Conservation (phyloP, 805 yeast species). For the Middelhovenomyces tepae region DNA sequence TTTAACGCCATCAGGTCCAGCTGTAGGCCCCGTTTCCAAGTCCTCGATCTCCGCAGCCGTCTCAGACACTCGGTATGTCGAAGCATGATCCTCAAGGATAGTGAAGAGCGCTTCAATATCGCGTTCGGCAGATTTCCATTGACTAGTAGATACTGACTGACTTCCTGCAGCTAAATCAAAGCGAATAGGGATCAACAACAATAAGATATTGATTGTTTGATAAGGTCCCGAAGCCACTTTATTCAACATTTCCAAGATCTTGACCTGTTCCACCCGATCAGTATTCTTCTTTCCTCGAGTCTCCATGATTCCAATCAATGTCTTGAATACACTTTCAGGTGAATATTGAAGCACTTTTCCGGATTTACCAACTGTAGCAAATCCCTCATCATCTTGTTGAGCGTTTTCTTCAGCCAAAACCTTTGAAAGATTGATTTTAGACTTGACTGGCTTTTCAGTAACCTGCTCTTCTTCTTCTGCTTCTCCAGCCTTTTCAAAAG, state of each 20-base stretch:
- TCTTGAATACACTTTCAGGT: slow-evolving; percentile 53
- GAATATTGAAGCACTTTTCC: slow-evolving; percentile 29
- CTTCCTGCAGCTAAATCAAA: slow-evolving; percentile 69
- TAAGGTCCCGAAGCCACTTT: slow-evolving; percentile 47
- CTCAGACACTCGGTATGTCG: slow-evolving; percentile 64
- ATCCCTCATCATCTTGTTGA: slow-evolving; percentile 31
- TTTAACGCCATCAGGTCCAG: slow-evolving; percentile 57
- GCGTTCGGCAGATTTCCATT: slow-evolving; percentile 64
- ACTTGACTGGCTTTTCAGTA: slow-evolving; percentile 22
- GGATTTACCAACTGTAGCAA: slow-evolving; percentile 31
- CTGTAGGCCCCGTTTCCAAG: slow-evolving; percentile 50
- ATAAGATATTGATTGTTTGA: slow-evolving; percentile 68
- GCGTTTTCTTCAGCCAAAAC: slow-evolving; percentile 28
- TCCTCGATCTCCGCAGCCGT: slow-evolving; percentile 74
- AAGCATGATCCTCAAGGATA: slow-evolving; percentile 54
- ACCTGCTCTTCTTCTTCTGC: slow-evolving; percentile 12
- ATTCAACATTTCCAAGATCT: slow-evolving; percentile 53
- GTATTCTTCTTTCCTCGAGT: slow-evolving; percentile 93
- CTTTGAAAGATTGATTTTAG: slow-evolving; percentile 25
- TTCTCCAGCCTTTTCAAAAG: slow-evolving; percentile 44
- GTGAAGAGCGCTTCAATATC: slow-evolving; percentile 57
- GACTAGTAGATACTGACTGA: slow-evolving; percentile 64
- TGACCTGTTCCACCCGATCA: slow-evolving; percentile 72
- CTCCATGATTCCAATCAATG: slow-evolving; percentile 68
- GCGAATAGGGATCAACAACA: slow-evolving; percentile 78